These are phyloP conservation scores for Cercospora citrullina DNA, from an alignment of 2,329 filamentous ascomycete genomes.

Conservation along the genomic window DNA sequence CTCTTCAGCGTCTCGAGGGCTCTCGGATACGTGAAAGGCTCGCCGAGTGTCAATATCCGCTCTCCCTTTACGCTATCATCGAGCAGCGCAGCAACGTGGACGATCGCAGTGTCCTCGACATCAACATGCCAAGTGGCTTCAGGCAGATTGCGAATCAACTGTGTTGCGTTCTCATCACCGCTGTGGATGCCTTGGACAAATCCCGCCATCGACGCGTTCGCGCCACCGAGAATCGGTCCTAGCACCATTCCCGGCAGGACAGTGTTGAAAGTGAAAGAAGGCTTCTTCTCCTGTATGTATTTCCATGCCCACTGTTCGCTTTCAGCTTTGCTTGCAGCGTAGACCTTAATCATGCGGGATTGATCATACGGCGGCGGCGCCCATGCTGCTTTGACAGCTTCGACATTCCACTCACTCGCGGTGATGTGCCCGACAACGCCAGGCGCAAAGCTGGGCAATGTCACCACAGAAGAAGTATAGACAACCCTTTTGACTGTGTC, in stretches of 20 bases:
- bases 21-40: not conserved
- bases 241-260: not conserved
- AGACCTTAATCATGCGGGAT: not conserved
- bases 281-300: not conserved
- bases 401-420: not conserved
- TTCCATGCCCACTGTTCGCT: not conserved
- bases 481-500: not conserved
- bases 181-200: not conserved
- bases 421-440: not conserved
- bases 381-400: not conserved
- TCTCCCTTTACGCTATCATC: slow-evolving; percentile 1
- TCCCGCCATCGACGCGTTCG: not conserved
- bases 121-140: not conserved
- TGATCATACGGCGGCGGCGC: not conserved
- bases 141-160: not conserved
- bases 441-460: not conserved
- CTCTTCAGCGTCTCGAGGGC: not conserved
- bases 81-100: slow-evolving; percentile 1
- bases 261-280: not conserved
- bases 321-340: slow-evolving; percentile 4
- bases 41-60: not conserved
- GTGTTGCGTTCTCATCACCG: not conserved
- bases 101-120: not conserved
- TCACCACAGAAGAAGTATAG: not conserved
- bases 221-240: not conserved